Base-by-base conservation (phyloP, 2,329 filamentous ascomycete species). In the Mycogone perniciosa region DNA sequence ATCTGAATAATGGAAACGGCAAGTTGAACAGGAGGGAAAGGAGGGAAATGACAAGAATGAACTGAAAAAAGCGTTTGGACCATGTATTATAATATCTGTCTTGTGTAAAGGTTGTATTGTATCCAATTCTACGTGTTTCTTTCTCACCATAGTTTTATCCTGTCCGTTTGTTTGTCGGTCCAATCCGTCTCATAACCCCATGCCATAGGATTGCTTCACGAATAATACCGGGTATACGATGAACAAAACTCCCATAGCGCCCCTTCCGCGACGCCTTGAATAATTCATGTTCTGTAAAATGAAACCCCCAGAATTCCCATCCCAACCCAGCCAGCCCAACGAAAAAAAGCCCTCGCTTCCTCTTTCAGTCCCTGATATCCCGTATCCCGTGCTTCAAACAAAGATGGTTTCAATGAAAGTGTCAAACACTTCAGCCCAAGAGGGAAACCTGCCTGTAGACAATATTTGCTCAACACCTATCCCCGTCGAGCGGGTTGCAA, bases 371-470 rank as follows among this genome's bases (percentile, higher is more conserved):
- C 20, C 20, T 20, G 20, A 20, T 20, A 20, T 20, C 20, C 20
- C 20, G 20, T 20, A 20, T 20, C 20, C 20, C 20, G 20, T 20
- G 3, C 20, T 20, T 58, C 56, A 75, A 39, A 70, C 66, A 57
- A 74, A 69, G 8, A 76, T 53, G n/a, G 61, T 67, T 53, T 76
- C 73, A 26, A 75, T 63, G 13, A 76, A 56, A 42, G 70, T 58
- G 58, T 78, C 75, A 39, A 75, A 72, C n/a, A 75, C 31, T 48
- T 77, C 71, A 2, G 65, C 59, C 37, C 75, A 43, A 3, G 67
- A 67, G 4, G 73, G 74, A 40, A 69, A 53, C 38, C 59, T 61
- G 2, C 70, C 67, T 31, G 62, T 56, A 20, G 57, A 56, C 2
- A 75, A 44, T 4, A 67, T 59, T 9, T 57, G 60, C 50, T 67